Conservation (phyloP, 768 basidiomycete genomes). For the Boletus sp. region DNA sequence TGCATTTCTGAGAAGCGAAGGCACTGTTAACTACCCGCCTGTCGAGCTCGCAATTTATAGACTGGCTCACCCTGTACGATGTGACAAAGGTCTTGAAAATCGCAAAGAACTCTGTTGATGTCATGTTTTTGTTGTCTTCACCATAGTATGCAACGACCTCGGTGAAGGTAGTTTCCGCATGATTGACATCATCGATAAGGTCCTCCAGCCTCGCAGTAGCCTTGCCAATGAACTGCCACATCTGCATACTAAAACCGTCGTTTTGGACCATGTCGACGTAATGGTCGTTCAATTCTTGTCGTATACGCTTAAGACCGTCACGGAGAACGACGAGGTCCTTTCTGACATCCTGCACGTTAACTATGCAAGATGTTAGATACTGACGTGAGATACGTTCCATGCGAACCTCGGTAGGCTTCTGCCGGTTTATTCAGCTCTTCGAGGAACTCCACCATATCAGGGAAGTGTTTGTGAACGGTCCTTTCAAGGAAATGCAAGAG, state of each 20-base stretch:
- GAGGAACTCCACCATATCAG: slow-evolving; percentile 81
- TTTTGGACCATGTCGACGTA: slow-evolving; percentile 68
- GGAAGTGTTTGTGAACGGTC: slow-evolving; percentile 85
- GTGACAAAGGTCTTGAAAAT: slow-evolving; percentile 97
- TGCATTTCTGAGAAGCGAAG: slow-evolving; percentile 69
- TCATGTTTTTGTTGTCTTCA: slow-evolving; percentile 85
- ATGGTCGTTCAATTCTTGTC: slow-evolving; percentile 76
- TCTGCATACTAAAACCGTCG: slow-evolving; percentile 84
- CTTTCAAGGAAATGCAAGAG: slow-evolving; percentile 92
- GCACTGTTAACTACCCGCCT: background rate
- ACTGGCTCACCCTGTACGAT: slow-evolving; percentile 70
- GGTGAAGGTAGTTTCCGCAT: slow-evolving; percentile 78
- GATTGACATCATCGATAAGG: slow-evolving; percentile 81
- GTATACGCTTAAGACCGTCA: slow-evolving; percentile 75
- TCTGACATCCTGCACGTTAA: slow-evolving; percentile 83
- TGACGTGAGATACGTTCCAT: background rate
- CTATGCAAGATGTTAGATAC: slow-evolving; percentile 39
- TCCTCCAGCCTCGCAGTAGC: slow-evolving; percentile 77
- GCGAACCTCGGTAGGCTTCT: slow-evolving; percentile 86
- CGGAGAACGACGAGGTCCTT: slow-evolving; percentile 72
- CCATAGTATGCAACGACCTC: slow-evolving; percentile 91
- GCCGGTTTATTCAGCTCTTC: slow-evolving; percentile 88
- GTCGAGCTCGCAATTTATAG: background rate
- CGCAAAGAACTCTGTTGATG: slow-evolving; percentile 91
- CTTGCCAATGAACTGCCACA: slow-evolving; percentile 86